Evolutionary conservation across 352 stramenopile genomes (phyloP), one percentile per base, ranked within the genome.

Genomic region (Pythium coloratum): DNA sequence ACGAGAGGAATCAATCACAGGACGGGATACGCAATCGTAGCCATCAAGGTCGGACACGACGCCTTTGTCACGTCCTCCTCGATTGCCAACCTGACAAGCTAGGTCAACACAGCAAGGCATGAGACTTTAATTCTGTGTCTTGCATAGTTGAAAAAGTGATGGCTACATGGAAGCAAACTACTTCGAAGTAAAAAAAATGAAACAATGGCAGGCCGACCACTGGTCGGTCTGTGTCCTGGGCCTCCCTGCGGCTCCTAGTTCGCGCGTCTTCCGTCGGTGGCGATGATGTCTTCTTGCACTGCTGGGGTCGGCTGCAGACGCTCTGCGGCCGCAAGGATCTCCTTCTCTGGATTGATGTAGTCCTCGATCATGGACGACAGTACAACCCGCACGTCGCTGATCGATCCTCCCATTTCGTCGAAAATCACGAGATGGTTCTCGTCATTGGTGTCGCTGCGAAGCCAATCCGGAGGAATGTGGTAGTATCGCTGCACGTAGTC

Each of bases 401-500:
- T 55, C 0, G 79, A 82, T 1, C 81, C 83, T 8, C 81, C 81
- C 0, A 89, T 65, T 38, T 90, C 81, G 50, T 91, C 83, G 40
- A 90, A 85, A n/a, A 91, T 33, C 0, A 90, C 71, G 10, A 91
- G 44, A 26, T 88, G 36, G 66, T 91, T 90, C 28, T 71, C 42
- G 0, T 68, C 49, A 36, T 59, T 33, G 20, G 64, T 51, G 32
- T 78, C 66, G 54, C 68, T 63, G 9, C 68, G 46, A 28, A 91
- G 69, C 83, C 83, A 91, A 59, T 88, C 79, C 3, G 50, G 63
- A 7, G 83, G 81, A 36, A 91, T 71, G 38, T 89, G 73, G 51
- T 91, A 91, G 59, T 90, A 89, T 18, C 75, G 83, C 64, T 91
- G 83, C n/a, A 87, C 71, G 42, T 82, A 86, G 34, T 80, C 59